These are phyloP conservation scores for Fraxinus ornus DNA, from an alignment of 305 asterid genomes.

Conservation along the genomic window DNA sequence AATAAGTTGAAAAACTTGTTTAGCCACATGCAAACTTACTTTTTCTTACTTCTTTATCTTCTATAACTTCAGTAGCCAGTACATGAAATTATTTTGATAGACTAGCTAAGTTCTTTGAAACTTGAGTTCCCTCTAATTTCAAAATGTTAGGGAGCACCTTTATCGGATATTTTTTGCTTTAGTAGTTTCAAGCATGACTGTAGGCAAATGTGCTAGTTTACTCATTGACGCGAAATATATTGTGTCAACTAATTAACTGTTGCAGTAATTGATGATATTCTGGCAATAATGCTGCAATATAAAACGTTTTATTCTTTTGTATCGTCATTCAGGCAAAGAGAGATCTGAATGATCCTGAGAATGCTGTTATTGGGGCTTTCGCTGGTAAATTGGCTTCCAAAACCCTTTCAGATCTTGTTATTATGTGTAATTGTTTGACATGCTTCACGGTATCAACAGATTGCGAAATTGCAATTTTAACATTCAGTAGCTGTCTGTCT, in stretches of 20 bases:
- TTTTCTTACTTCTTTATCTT: constrained; percentile 10
- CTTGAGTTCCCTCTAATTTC: not conserved
- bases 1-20: not conserved
- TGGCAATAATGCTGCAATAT: constrained; percentile 10
- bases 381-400: constrained; percentile 58
- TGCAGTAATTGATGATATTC: not conserved
- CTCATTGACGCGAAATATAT: not conserved
- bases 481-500: not conserved
- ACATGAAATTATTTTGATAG: constrained; percentile 1
- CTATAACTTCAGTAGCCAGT: not conserved
- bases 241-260: not conserved
- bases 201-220: not conserved
- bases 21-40: not conserved
- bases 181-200: constrained; percentile 4
- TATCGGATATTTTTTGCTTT: not conserved
- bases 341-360: constrained; percentile 88
- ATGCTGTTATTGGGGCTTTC: constrained; percentile 87
- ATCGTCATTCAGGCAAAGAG: constrained; percentile 70
- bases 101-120: constrained; percentile 14
- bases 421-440: not conserved
- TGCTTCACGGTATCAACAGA: not conserved
- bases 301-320: constrained; percentile 6
- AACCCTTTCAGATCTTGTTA: constrained; percentile 19
- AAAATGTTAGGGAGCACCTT: not conserved
- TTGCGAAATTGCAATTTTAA: not conserved